Evolutionary conservation across 2,329 filamentous ascomycete genomes (phyloP).

Genomic region (Pyricularia pennisetigena): DNA sequence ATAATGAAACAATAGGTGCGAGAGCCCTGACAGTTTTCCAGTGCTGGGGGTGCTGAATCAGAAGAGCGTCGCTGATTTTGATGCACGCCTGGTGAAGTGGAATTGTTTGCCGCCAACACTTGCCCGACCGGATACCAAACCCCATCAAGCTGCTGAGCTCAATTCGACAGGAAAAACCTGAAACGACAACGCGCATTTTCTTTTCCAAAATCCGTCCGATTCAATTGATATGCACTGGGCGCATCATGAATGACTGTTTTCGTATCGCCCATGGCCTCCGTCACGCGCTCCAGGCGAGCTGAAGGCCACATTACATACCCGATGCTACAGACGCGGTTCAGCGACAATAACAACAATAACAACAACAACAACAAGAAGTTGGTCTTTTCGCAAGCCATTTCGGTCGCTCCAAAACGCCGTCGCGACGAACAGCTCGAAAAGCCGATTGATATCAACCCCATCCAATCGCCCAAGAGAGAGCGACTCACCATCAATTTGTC

Average conservation of each 20-base stretch:
- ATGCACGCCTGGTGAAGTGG: neutral
- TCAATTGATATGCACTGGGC: neutral
- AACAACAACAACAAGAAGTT: neutral
- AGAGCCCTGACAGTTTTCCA: neutral
- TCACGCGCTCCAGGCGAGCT: slow-evolving; percentile 14
- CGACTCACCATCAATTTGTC: slow-evolving; percentile 4
- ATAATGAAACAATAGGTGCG: neutral
- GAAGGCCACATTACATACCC: slow-evolving; percentile 5
- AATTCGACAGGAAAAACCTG: neutral
- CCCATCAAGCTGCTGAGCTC: neutral
- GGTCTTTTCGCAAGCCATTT: slow-evolving; percentile 7
- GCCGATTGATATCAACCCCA: neutral
- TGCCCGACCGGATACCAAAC: neutral
- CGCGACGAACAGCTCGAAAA: neutral
- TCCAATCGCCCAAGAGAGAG: slow-evolving; percentile 2
- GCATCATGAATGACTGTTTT: slow-evolving; percentile 5
- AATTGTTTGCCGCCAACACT: neutral
- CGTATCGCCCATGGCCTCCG: slow-evolving; percentile 13
- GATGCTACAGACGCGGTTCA: slow-evolving; percentile 1
- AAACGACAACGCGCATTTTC: neutral
- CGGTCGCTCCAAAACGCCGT: neutral
- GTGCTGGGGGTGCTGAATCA: neutral
- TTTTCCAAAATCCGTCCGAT: neutral
- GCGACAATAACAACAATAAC: neutral
- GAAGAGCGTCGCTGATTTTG: neutral